Evolutionary conservation across 148 eudicot species (phyloP).

Genomic region (Rhododendron ferrugineum): DNA sequence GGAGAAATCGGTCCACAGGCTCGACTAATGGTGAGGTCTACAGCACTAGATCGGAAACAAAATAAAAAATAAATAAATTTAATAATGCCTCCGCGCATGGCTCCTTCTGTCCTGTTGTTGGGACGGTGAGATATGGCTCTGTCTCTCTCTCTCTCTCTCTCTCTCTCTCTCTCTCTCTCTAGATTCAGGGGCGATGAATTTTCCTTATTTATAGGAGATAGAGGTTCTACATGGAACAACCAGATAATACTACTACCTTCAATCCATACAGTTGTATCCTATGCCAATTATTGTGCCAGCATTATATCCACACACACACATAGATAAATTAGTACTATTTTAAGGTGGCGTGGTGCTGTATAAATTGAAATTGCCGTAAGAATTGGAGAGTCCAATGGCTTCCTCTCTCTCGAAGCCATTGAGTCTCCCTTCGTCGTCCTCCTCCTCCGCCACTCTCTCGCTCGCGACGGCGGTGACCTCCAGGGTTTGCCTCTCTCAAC

Average conservation of each 20-base stretch:
- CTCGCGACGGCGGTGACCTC: neutral
- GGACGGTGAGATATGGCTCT: neutral
- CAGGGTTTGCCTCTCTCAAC: neutral
- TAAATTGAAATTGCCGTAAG: neutral
- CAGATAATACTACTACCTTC: neutral
- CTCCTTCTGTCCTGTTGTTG: neutral
- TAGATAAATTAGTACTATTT: neutral
- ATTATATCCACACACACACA: neutral
- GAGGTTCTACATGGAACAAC: neutral
- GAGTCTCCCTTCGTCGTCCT: neutral
- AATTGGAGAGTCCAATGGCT: neutral
- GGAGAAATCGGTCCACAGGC: no score
- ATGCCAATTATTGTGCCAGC: neutral
- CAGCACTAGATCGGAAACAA: no score
- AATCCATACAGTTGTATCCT: neutral
- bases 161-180: neutral
- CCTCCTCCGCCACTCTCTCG: neutral
- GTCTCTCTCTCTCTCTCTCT: neutral
- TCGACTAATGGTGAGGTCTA: no score
- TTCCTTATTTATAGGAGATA: neutral
- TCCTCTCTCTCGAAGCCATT: neutral
- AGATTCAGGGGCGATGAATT: neutral
- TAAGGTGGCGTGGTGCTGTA: neutral
- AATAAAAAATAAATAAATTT: no score
- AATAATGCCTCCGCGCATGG: neutral